Conservation (phyloP, 2,329 filamentous ascomycete genomes). For the Apiospora pterosperma region DNA sequence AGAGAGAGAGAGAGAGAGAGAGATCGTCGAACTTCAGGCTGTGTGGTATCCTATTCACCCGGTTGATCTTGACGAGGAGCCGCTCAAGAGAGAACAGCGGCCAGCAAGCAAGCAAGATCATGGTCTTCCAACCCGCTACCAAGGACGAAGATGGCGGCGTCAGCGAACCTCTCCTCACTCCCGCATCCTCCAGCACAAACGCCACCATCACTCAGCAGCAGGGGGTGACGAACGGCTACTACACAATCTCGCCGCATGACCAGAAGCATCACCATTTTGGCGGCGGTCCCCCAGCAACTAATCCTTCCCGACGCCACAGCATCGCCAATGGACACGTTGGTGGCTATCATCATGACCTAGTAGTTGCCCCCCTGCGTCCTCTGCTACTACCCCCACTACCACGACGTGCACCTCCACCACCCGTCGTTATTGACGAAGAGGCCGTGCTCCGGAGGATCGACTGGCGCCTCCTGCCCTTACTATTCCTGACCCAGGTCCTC, state of each 20-base stretch:
- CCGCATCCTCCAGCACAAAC: background rate
- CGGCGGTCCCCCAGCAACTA: background rate
- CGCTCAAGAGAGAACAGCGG: background rate
- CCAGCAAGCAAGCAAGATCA: background rate
- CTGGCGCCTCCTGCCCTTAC: conserved; percentile 17
- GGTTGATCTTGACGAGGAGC: background rate
- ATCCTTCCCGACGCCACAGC: background rate
- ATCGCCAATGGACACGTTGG: too few relatives aligned
- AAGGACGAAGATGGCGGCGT: background rate
- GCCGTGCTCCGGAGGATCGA: conserved; percentile 21
- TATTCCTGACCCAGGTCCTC: conserved; percentile 22
- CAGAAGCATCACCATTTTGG: background rate
- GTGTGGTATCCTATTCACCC: background rate
- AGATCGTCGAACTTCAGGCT: background rate
- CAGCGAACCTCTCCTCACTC: background rate
- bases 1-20: background rate
- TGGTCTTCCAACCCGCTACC: background rate
- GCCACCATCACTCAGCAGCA: background rate
- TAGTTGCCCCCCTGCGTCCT: background rate
- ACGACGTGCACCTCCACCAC: background rate
- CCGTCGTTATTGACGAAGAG: background rate
- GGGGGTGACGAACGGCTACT: background rate
- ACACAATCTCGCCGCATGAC: background rate
- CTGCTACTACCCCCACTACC: background rate
- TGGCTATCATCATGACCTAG: background rate